These are phyloP conservation scores for Nicotiana otophora DNA, from an alignment of 257 asterid species.

Conservation along the genomic window DNA sequence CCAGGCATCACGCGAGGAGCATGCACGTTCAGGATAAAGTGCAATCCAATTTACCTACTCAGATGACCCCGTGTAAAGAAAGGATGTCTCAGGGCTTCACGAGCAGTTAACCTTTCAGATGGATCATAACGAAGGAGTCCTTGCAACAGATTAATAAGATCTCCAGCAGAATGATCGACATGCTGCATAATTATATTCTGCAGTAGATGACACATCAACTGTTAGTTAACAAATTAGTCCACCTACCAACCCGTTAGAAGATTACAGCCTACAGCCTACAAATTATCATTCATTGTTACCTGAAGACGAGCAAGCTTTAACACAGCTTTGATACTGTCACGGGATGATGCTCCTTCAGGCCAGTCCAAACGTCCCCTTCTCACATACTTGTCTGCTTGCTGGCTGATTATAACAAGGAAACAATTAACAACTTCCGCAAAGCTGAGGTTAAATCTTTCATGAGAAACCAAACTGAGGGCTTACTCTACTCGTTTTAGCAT, in stretches of 20 bases:
- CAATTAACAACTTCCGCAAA: neutral
- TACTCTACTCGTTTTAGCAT: constrained; percentile 81
- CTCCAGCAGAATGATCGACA: constrained; percentile 93
- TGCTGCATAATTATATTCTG: constrained; percentile 79
- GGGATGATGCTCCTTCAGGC: constrained; percentile 85
- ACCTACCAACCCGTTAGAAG: too few relatives aligned
- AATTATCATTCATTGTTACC: constrained; percentile 10
- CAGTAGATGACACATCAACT: neutral
- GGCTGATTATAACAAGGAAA: constrained; percentile 25
- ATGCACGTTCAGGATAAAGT: too few relatives aligned
- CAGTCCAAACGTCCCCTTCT: constrained; percentile 73
- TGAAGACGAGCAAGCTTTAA: constrained; percentile 67
- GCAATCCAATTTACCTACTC: neutral
- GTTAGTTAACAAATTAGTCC: too few relatives aligned
- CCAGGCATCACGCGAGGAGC: too few relatives aligned
- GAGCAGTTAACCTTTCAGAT: constrained; percentile 61
- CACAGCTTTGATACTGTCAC: constrained; percentile 78
- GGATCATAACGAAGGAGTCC: constrained; percentile 81
- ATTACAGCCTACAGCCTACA: too few relatives aligned
- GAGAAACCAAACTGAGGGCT: constrained; percentile 3
- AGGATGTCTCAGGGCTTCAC: constrained; percentile 67
- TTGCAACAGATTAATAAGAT: constrained; percentile 65
- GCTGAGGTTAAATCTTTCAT: neutral
- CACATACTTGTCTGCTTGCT: constrained; percentile 64
- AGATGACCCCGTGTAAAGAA: constrained; percentile 58